Evolutionary conservation across 805 yeast genomes (phyloP).

Genomic region (Torulaspora microellipsoides): DNA sequence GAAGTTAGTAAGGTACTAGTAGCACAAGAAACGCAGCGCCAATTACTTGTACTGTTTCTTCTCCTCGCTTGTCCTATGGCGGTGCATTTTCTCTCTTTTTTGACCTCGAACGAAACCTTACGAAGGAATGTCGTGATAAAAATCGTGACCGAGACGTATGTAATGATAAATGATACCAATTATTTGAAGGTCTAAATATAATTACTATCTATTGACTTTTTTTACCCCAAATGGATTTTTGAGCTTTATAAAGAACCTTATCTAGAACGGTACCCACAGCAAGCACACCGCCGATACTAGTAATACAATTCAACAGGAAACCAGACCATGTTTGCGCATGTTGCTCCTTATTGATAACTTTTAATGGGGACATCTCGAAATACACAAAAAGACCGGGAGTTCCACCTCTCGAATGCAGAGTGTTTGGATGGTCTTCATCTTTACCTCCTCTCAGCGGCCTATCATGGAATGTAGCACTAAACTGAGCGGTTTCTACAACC

Average conservation of each 20-base stretch:
- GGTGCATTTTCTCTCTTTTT: background rate
- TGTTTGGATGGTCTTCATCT: slow-evolving; percentile 87
- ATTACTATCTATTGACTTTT: slow-evolving; percentile 17
- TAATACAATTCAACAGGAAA: slow-evolving; percentile 73
- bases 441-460: slow-evolving; percentile 82
- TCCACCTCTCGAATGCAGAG: slow-evolving; percentile 79
- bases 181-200: background rate
- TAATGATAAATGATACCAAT: slow-evolving; percentile 9
- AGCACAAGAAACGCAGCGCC: too few species aligned
- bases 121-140: slow-evolving; percentile 2
- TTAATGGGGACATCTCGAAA: slow-evolving; percentile 90
- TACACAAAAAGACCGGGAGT: slow-evolving; percentile 83
- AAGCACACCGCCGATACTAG: slow-evolving; percentile 88
- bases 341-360: slow-evolving; percentile 78
- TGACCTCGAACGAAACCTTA: background rate
- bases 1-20: too few species aligned
- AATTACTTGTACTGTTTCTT: too few species aligned
- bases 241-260: slow-evolving; percentile 84
- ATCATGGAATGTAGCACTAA: slow-evolving; percentile 82
- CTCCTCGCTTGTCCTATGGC: too few species aligned
- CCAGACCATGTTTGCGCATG: slow-evolving; percentile 71
- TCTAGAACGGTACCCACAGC: slow-evolving; percentile 90
- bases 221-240: slow-evolving; percentile 51
- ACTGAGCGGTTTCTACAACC: slow-evolving; percentile 75
- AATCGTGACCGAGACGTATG: slow-evolving; percentile 4